Evolutionary conservation across 495 filamentous ascomycete species (phyloP).

Genomic region (Trichoderma erinaceum): DNA sequence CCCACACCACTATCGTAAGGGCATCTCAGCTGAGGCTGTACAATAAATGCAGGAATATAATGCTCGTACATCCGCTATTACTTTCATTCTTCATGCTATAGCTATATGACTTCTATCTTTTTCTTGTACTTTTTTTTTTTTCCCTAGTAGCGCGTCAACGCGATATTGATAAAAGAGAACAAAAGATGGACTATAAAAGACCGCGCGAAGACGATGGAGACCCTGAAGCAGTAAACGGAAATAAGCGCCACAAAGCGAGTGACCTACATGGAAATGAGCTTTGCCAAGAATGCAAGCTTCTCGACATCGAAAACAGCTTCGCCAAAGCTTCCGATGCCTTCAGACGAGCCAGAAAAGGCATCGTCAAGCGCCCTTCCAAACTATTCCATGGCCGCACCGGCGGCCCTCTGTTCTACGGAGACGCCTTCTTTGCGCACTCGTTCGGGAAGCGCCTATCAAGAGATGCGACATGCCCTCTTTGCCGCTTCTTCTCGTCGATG

Average conservation of each 20-base stretch:
- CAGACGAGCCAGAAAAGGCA: not conserved
- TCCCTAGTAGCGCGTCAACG: not conserved
- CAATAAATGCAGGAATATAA: not conserved
- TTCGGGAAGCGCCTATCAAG: not conserved
- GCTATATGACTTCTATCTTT: not conserved
- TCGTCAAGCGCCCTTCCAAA: not conserved
- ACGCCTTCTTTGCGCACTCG: constrained; percentile 11
- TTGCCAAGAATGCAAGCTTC: not conserved
- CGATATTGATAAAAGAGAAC: not conserved
- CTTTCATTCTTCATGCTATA: not conserved
- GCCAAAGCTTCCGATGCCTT: not conserved
- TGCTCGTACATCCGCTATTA: not conserved
- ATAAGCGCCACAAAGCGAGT: not conserved
- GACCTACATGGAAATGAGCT: not conserved
- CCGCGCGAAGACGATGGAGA: not conserved
- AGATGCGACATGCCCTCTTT: constrained; percentile 1
- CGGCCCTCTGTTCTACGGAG: not conserved
- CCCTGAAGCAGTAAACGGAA: not conserved
- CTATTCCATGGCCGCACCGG: not conserved
- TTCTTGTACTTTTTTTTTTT: not conserved
- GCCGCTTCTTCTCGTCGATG: constrained; percentile 15
- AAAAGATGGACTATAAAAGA: not conserved
- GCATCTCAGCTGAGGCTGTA: not conserved
- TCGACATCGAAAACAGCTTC: not conserved
- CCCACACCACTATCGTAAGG: not conserved